Conservation (phyloP, 495 filamentous ascomycete species). For the Penicillium diatomitis region DNA sequence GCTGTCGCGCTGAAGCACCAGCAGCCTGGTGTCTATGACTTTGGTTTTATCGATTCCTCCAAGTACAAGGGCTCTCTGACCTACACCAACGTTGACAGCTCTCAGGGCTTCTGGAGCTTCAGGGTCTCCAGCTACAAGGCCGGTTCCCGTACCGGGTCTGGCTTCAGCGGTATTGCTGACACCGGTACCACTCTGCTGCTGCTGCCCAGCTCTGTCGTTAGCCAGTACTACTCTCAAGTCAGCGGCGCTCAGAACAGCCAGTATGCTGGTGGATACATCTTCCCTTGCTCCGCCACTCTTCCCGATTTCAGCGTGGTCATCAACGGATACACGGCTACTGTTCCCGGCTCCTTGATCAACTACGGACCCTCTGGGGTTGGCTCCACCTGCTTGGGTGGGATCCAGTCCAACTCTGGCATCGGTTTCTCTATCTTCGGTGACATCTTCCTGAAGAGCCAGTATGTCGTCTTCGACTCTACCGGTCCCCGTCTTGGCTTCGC, state of each 20-base stretch:
- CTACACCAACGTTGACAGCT: constrained; percentile 46
- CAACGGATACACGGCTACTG: constrained; percentile 26
- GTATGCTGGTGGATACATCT: constrained; percentile 51
- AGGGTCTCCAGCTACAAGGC: constrained; percentile 50
- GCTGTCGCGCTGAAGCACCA: constrained; percentile 55
- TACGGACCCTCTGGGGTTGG: constrained; percentile 28
- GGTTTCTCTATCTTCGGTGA: constrained; percentile 64
- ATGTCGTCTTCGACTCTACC: constrained; percentile 59
- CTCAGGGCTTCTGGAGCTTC: constrained; percentile 63
- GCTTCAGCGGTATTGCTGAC: constrained; percentile 28
- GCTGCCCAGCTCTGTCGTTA: constrained; percentile 44
- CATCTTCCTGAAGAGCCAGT: constrained; percentile 66
- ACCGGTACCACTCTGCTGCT: constrained; percentile 66
- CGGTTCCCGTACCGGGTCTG: constrained; percentile 28
- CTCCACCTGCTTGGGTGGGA: constrained; percentile 47
- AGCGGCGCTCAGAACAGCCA: constrained; percentile 37
- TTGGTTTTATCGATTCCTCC: constrained; percentile 56
- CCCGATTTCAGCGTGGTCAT: constrained; percentile 54
- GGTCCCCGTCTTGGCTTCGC: constrained; percentile 53
- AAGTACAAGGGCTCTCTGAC: constrained; percentile 55
- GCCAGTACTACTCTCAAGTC: constrained; percentile 52
- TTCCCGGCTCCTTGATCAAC: constrained; percentile 34
- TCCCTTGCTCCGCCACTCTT: constrained; percentile 52
- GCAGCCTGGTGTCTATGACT: constrained; percentile 57
- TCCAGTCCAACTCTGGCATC: constrained; percentile 51